Base-by-base conservation (phyloP, 2,329 filamentous ascomycete species). In the Fusarium chlamydosporum region DNA sequence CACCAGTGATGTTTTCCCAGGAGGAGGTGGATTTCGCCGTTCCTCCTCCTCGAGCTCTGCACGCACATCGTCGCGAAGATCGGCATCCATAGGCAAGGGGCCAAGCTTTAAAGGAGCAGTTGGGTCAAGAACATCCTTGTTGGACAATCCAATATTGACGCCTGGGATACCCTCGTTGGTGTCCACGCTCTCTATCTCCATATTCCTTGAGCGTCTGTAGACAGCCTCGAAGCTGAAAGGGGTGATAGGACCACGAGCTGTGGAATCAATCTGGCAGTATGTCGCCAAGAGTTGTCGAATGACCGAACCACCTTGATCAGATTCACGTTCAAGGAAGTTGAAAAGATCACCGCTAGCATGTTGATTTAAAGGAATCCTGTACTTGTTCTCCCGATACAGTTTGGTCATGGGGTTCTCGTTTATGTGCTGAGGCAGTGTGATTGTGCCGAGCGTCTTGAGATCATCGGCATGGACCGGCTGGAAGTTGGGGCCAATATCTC, bases 1-100 rank as follows among this genome's bases (percentile, higher is more conserved):
- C 1, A 96, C 82, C 16, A 98, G 85, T 2, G 89, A 91, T n/a
- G 87, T 82, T 52, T 90, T 88, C 7, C 94, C 94, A 4, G 88
- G 82, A 2, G 82, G 82, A 2, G 94, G 92, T 4, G 93, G 93
- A 54, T 92, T 86, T 55, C 88, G 87, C n/a, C 85, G 83, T 76
- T 99, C 96, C 72, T 96, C 91, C 7, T 97, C 93, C 73, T 92
- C 90, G 2, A 98, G 84, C 71, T 97, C 94, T 7, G 92, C 92
- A 23, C 94, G 90, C 6, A 99, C 89, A 76, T 99, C 96, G 12
- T 91, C 89, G 72, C 92, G 89, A 40, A 97, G 81, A 7, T 96
- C 92, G 16, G 86, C 80, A 52, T 99, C 96, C 86, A 96, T 91
- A 0, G 93, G 92, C 42, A 97, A 80, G 12, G 91, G 90, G 0